Base-by-base conservation (phyloP, 2,329 filamentous ascomycete genomes). In the Onygenales sp. region DNA sequence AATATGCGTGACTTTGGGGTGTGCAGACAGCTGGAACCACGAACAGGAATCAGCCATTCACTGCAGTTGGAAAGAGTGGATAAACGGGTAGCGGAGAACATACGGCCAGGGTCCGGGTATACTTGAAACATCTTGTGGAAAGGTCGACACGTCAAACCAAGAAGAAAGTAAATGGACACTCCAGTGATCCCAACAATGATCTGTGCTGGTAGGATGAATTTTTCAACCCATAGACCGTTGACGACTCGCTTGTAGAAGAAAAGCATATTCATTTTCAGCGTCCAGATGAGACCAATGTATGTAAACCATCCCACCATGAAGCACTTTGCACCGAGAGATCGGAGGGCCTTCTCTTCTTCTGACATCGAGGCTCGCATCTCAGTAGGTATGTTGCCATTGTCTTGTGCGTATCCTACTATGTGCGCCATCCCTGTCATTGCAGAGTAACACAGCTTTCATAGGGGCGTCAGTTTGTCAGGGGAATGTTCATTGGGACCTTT, bases 231-330 rank as follows among this genome's bases (percentile, higher is more conserved):
- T 0, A 72, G 52, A 0, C 66, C 65, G 3, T 59, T 61, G 4
- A 72, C 66, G 5, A 73, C 59, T 0, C 70, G 67, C 11, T 61
- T 59, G 52, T 71, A 73, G 13, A 74, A 66, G 54, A 67, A 72
- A 14, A 72, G 51, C 68, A 73, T 72, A 58, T 70, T 71, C 34
- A 74, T 59, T 53, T 72, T 74, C 51, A 74, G 58, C 0, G 60
- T 65, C 71, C 70, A 74, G 3, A 74, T 59, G 32, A 72, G 64
- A 10, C 65, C 55, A 9, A 65, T 60, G 9, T 74, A 73, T 2
- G 61, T 62, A 9, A 59, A 58, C 37, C 68, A 60, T 1, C 69
- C 70, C 1, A 66, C 58, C 17, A 70, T 58, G 50, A 72, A 73
- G 45, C 65, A 64, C 47, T 72, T 62, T 0, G 70, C 66, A 0